These are phyloP conservation scores for Ophiostoma sp. DNA, from an alignment of 2,329 filamentous ascomycete genomes.

Conservation along the genomic window DNA sequence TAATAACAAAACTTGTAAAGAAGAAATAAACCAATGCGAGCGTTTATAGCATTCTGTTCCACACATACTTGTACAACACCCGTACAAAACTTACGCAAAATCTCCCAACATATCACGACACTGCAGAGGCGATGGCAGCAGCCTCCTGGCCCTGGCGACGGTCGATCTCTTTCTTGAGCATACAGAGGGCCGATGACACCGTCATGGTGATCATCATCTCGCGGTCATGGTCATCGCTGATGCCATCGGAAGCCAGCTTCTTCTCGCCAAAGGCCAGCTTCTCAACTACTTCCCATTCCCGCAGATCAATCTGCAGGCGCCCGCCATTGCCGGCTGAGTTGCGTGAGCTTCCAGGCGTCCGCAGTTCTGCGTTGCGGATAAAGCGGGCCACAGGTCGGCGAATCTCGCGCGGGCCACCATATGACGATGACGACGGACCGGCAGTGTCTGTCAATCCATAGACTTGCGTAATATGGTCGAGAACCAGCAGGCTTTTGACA, in stretches of 20 bases:
- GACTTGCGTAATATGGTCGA: constrained; percentile 41
- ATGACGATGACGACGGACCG: neutral
- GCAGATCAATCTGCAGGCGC: constrained; percentile 34
- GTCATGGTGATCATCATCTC: constrained; percentile 46
- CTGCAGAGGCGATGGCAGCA: constrained; percentile 30
- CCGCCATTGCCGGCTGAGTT: constrained; percentile 48
- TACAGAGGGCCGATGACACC: constrained; percentile 52
- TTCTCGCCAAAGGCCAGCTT: neutral
- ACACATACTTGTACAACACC: neutral
- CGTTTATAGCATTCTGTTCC: neutral
- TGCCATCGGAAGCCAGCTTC: constrained; percentile 22
- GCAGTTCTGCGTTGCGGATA: constrained; percentile 37
- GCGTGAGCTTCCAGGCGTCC: constrained; percentile 37
- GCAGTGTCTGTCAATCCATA: neutral
- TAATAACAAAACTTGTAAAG: neutral
- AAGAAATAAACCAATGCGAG: neutral
- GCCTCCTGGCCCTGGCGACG: constrained; percentile 49
- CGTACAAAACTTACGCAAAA: no score
- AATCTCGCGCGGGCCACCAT: constrained; percentile 31
- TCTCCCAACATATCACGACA: neutral
- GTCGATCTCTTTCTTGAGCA: constrained; percentile 63
- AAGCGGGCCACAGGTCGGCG: constrained; percentile 40
- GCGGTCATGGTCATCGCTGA: constrained; percentile 27
- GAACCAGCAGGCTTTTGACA: constrained; percentile 43
- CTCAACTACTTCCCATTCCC: constrained; percentile 34